These are phyloP conservation scores for Podaxis rugospora DNA, from an alignment of 768 basidiomycete genomes.

Conservation along the genomic window DNA sequence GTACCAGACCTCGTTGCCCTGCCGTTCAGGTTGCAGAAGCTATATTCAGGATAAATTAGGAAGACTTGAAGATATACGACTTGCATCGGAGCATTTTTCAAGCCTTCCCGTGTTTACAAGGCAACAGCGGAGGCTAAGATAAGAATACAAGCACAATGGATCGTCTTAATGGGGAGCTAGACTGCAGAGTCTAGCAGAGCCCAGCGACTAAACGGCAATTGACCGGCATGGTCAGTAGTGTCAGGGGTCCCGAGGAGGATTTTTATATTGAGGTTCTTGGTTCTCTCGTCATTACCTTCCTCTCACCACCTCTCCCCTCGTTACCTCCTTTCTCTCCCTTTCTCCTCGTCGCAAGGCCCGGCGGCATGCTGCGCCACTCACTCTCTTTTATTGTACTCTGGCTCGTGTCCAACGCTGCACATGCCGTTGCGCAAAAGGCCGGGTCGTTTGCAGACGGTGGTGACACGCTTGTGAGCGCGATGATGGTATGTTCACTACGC, in stretches of 20 bases:
- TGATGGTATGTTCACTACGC: constrained; percentile 36
- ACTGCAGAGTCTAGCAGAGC: not conserved
- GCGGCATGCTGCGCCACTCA: constrained; percentile 15
- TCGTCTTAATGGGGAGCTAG: not conserved
- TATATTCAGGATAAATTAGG: too few species aligned
- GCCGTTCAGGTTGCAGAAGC: too few species aligned
- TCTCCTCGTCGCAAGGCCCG: not conserved
- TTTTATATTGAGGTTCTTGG: not conserved
- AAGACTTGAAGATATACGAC: too few species aligned
- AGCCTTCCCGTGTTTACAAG: too few species aligned
- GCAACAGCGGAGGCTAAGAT: too few species aligned
- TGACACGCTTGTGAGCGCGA: constrained; percentile 41
- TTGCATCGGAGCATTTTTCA: too few species aligned
- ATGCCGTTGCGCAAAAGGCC: constrained; percentile 29
- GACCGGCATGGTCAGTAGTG: not conserved
- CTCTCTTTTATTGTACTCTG: constrained; percentile 40
- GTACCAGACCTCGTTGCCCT: too few species aligned
- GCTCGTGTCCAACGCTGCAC: constrained; percentile 32
- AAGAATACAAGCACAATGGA: too few species aligned
- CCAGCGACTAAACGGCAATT: too few species aligned
- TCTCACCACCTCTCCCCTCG: not conserved
- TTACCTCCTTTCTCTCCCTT: constrained; percentile 12
- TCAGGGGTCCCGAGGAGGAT: not conserved
- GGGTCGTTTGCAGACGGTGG: constrained; percentile 46
- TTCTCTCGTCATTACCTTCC: not conserved